Base-by-base conservation (phyloP, 2,329 filamentous ascomycete species). In the Fusarium anthophilum region DNA sequence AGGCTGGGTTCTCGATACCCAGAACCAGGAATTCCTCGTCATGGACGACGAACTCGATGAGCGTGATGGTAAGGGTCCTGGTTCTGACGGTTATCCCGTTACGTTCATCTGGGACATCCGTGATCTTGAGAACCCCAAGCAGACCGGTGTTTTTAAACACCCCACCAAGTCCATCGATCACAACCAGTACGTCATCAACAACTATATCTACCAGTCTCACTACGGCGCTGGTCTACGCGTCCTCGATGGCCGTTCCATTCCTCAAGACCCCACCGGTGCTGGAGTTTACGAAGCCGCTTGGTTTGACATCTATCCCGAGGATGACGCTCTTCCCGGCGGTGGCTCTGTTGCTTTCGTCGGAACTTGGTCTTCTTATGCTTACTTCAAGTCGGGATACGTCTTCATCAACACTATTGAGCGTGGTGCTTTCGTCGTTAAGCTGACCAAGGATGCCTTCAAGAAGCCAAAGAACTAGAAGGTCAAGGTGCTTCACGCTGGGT, bases 1-100 rank as follows among this genome's bases (percentile, higher is more conserved):
- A 73, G 89, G 89, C 12, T 87, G 86, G 81, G 82, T 90, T 8
- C 82, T 88, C 30, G 85, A 88, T 76, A 77, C 79, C 3, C 78
- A 82, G 39, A 84, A 79, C 59, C 81, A 85, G 45, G 84, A 84
- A 50, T 87, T 83, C 75, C 83, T 89, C 8, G 81, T 88, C 20
- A 76, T 88, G 10, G 87, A 89, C 70, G 87, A 89, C 70, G 87
- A 89, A 77, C 82, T 86, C 17, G 87, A 90, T 64, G 88, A 90
- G 80, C 63, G 74, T 8, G 77, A 85, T 11, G 77, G 77, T 8
- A 79, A 81, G 0, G 85, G 83, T 14, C 82, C 82, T 0, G 86
- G 81, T 0, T 79, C 78, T 0, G 83, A 87, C 50, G 83, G 84
- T 4, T 84, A 79, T 68, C 85, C 87, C 8, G 84, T 86, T 8